Evolutionary conservation across 352 stramenopile genomes (phyloP), one percentile per base, ranked within the genome.

Genomic region (Globisporangium yorkense): DNA sequence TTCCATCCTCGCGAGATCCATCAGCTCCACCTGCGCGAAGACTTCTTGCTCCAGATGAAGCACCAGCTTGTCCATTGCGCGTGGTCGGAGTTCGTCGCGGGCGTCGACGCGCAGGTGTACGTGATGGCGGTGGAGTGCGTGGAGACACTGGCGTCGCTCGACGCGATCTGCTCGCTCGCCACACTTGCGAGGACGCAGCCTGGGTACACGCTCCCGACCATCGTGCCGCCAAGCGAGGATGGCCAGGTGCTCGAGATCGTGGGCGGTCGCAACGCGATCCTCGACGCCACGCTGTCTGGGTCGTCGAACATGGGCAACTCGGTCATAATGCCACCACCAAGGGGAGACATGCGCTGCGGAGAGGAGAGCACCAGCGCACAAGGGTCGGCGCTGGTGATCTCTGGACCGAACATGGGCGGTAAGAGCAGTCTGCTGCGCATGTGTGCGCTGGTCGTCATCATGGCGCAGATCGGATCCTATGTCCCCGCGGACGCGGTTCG

Each of bases 321-420:
- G 37, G 37, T 43, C 37, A 18, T 12, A 2, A 43, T 43, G 37
- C 2, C 37, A 5, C 9, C 33, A 6, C 9, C 33, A 6, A 37
- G 33, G 33, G 33, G 33, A 37, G 33, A 37, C 33, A 6, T 37
- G 33, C 9, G 33, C 33, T 37, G 33, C 33, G 9, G 33, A 12
- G 33, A 37, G 33, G 33, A 37, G 9, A 43, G 37, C 37, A 15
- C 35, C 12, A 43, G 37, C 37, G 37, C 8, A 6, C 16, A 5
- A 5, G 37, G 37, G 8, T 60, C 57, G 0, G 56, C 70, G 31
- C n/a, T 78, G 43, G 62, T 85, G n/a, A 66, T 96, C 20, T 93
- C 86, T 0, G 86, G 86, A 3, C 84, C 86, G 4, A 96, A 94
- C 66, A 90, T 92, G 84, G 80, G 84, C 10, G 87, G 87, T 13